Evolutionary conservation across 2,329 filamentous ascomycete genomes (phyloP), one percentile per base, ranked within the genome.

Genomic region (Hirsutella minnesotensis): DNA sequence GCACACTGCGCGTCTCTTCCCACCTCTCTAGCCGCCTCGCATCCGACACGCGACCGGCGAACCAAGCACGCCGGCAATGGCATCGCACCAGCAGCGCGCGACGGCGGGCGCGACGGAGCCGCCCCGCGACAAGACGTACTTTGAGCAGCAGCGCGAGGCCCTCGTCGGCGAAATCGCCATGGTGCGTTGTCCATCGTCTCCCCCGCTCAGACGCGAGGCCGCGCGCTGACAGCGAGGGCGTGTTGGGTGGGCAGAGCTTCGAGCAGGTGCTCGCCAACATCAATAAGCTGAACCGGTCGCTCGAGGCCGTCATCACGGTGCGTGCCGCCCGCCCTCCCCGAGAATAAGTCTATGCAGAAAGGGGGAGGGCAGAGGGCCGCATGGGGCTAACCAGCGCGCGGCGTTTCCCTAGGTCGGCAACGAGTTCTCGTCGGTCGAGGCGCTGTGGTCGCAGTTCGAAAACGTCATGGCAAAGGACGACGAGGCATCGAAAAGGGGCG

Each of bases 381-480:
- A 24, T 2, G 22, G 12, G 19, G 16, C 41, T 38, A 18, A 38
- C 9, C 12, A 24, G 34, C 4, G 30, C 13, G 19, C 13, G 42
- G 3, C 22, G 16, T 40, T 20, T 19, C 15, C 7, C 39, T 43
- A 86, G 81, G 81, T 98, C 41, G 92, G 92, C 31, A 95, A 95
- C 63, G 92, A 98, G 57, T 95, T 98, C 65, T 82, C 85, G n/a
- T 89, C 87, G 4, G 92, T 98, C 36, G 92, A 98, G 63, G 88
- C 87, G 24, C 73, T 98, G 15, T 98, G 92, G 92, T 94, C 86
- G 33, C 87, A 94, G 56, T 96, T 98, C 57, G 92, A 98, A 66
- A 85, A 82, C 51, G 89, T 96, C 53, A 96, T 95, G 89, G 86
- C 78, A 9, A 86, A 83, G 55, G 75, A 83, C 44, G 67, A 52